Base-by-base conservation (phyloP, 2,329 filamentous ascomycete genomes). In the Lachnellula occidentalis region DNA sequence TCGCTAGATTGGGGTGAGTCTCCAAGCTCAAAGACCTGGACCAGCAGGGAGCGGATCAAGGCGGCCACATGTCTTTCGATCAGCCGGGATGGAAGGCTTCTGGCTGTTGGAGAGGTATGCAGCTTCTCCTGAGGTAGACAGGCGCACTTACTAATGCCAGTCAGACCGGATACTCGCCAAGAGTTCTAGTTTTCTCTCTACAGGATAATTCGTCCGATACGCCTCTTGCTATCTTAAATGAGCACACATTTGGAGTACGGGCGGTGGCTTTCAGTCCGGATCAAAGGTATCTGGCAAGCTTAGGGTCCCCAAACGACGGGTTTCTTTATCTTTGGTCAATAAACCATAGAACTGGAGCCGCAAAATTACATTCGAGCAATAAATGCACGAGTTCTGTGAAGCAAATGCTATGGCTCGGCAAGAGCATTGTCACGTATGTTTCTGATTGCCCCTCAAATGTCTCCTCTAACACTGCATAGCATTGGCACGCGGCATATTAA, bases 261-360 rank as follows among this genome's bases (percentile, higher is more conserved):
- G 88, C 88, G 36, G 83, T 99, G 34, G 87, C 91, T 2, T 99
- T 95, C 79, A 96, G 92, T 58, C 79, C 86, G 1, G 90, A 96
- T 69, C 90, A 88, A 12, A 86, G 81, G 60, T 95, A 87, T 70
- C 79, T 99, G 34, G 94, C 94, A 2, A 95, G 91, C 19, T 78
- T 99, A 12, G 94, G 94, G 27, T 83, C 87, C 17, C 81, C 88
- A 53, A 96, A 96, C 68, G 94, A 99, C 71, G 92, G 92, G 1
- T 97, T 95, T 67, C 77, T 99, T 19, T 95, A 92, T 69, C 79
- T 97, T 27, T 97, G 92, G 92, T 83, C 79, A 62, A 82, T 96
- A 61, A 91, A 95, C 65, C 74, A 86, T n/a, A 87, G 85, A 48
- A 94, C 83, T 9, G 92, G 92, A 17, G 80, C 86, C 19, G 86